phyloP scores from a whole-genome alignment of 2,329 filamentous ascomycete genomes.

The Niveomyces coronatus region DNA sequence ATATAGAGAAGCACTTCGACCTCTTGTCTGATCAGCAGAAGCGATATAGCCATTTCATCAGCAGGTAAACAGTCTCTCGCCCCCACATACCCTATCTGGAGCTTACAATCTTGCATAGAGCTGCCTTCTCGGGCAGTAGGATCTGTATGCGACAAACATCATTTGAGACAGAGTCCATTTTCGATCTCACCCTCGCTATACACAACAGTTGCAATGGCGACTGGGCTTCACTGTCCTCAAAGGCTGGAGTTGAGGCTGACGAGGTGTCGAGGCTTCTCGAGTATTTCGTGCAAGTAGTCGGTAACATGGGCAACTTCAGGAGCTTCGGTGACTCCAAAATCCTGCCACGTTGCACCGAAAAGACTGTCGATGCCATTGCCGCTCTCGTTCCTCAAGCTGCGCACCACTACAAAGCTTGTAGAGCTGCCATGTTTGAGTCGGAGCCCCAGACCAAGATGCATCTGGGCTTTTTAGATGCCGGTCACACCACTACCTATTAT shows the following conservation, averaged over 20 bases:
- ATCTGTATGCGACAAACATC: conserved; percentile 75
- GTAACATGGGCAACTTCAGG: conserved; percentile 78
- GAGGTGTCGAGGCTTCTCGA: conserved; percentile 61
- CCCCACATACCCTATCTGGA: conserved; percentile 35
- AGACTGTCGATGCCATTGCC: conserved; percentile 55
- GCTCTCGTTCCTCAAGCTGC: conserved; percentile 49
- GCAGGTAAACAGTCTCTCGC: too few species aligned
- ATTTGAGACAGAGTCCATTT: conserved; percentile 71
- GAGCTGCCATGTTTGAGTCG: conserved; percentile 62
- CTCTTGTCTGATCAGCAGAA: conserved; percentile 65
- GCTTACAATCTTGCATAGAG: conserved; percentile 39
- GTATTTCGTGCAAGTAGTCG: conserved; percentile 69
- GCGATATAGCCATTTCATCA: conserved; percentile 85
- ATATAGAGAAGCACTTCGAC: conserved; percentile 90
- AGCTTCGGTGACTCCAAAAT: conserved; percentile 81
- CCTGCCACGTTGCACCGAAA: conserved; percentile 58
- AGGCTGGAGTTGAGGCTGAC: conserved; percentile 52
- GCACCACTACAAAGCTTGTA: conserved; percentile 55
- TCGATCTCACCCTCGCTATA: conserved; percentile 67
- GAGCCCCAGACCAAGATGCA: conserved; percentile 57
- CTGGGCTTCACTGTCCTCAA: conserved; percentile 56
- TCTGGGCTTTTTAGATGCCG: conserved; percentile 62
- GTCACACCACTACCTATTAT: conserved; percentile 76
- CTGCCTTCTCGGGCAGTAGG: conserved; percentile 65
- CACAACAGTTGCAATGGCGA: conserved; percentile 57